Percentiles rank a stretch among this genome's conserved stretches.
Conservation (phyloP, 2,329 filamentous ascomycete species). For the Pseudopithomyces chartarum region DNA sequence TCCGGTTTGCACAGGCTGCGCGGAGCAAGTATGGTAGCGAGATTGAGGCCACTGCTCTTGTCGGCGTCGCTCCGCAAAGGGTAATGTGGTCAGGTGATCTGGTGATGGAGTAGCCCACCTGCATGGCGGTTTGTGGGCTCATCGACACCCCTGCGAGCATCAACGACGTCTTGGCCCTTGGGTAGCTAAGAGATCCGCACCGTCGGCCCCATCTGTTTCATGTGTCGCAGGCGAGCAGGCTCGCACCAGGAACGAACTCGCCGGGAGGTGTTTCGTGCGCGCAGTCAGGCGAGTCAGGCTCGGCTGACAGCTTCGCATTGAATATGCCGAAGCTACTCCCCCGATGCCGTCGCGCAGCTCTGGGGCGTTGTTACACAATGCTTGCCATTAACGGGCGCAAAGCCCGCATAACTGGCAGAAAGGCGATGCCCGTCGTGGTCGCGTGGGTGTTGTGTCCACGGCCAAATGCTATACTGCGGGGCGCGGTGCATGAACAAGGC, state of each 20-base stretch:
- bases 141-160: conserved; percentile 6
- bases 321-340: background rate
- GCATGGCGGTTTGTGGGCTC: background rate
- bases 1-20: no score
- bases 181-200: conserved; percentile 2
- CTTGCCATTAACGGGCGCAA: background rate
- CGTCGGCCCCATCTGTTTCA: conserved; percentile 5
- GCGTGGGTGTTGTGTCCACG: conserved; percentile 3
- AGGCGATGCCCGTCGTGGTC: background rate
- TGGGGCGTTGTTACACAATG: conserved; percentile 2
- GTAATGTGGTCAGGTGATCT: no score
- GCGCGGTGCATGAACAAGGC: conserved; percentile 19
- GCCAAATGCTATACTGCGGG: conserved; percentile 39
- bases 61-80: no score
- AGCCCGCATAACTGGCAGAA: background rate
- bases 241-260: no score
- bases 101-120: no score
- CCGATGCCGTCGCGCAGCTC: background rate
- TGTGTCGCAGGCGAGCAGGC: background rate
- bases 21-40: no score
- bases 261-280: background rate
- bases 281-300: background rate
- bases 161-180: conserved; percentile 1
- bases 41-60: no score
- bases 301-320: background rate